Evolutionary conservation across 2,329 filamentous ascomycete species (phyloP), one percentile per base, ranked within the genome.

Genomic region (Trichophyton rubrum): DNA sequence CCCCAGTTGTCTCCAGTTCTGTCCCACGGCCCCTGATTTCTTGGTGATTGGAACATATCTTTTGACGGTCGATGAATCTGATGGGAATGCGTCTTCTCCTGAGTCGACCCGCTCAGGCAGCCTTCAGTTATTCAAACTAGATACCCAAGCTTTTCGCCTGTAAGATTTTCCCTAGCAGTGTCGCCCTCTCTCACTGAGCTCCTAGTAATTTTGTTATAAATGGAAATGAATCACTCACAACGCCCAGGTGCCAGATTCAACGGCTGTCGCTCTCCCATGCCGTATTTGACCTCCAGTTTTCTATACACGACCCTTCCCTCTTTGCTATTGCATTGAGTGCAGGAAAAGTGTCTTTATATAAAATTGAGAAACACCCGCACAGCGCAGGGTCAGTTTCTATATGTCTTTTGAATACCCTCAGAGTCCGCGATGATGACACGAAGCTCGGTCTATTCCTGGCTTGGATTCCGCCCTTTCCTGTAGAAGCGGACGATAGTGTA

Each of bases 31-130:
- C 61, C 81, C 83, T 0, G 74, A 84, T 0, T 83, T 86, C 68
- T 85, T 95, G 65, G 78, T 95, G 0, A 81, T 96, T 56, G 92
- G 91, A 43, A 96, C 91, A 1, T 96, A 96, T 73, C 83, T 87
- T 64, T 79, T 96, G 38, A 70, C 69, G 24, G 69, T 75, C 61
- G 66, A 64, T 20, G 69, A 70, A 53, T 66, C 65, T 9, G 68
- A 68, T 15, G 65, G 67, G 40, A 67, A 62, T 20, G 59, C 64
- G 11, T 41, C 30, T 24, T 53, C 49, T 2, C 63, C 71, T 59
- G 67, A 77, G 1, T 87, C 90, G 69, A 81, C 75, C 57, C 85
- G 89, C 45, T 87, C 85, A 63, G 89, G 90, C 1, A 90, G 86
- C 70, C 73, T 95, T 35, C 72, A 90, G 17, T 75, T 92, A 2